Evolutionary conservation across 129 eudicot species (phyloP).

Genomic region (Oenanthe sinensis): DNA sequence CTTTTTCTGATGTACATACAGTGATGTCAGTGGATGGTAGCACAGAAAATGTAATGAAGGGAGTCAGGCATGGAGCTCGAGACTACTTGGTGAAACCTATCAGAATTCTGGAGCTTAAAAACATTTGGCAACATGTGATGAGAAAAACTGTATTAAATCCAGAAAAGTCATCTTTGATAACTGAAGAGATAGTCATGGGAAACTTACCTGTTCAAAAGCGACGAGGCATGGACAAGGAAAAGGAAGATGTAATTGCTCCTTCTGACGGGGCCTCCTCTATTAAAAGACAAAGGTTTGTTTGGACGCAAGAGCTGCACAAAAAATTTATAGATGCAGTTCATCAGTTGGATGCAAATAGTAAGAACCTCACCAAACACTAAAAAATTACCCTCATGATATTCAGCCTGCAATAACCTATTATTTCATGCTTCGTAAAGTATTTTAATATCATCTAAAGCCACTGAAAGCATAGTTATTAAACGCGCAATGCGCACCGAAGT

Average conservation of each 20-base stretch:
- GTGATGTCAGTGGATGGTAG: slow-evolving; percentile 23
- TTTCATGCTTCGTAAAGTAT: neutral
- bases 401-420: neutral
- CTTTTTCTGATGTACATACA: neutral
- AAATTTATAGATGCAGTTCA: slow-evolving; percentile 17
- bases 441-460: neutral
- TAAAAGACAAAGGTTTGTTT: slow-evolving; percentile 11
- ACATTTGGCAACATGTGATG: slow-evolving; percentile 26
- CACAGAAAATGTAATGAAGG: slow-evolving; percentile 4
- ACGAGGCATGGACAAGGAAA: neutral
- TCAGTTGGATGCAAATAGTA: slow-evolving; percentile 9
- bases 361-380: neutral
- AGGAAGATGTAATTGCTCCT: neutral
- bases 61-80: slow-evolving; percentile 19
- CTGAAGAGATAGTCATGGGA: neutral
- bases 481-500: neutral
- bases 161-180: neutral
- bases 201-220: neutral
- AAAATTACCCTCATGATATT: neutral
- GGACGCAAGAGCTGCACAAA: slow-evolving; percentile 11
- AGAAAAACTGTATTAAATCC: neutral
- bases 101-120: slow-evolving; percentile 14
- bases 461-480: neutral
- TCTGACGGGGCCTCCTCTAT: neutral
- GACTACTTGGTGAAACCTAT: slow-evolving; percentile 28